phyloP scores from a whole-genome alignment of 2,329 filamentous ascomycete species.

The Diaporthe sp. region DNA sequence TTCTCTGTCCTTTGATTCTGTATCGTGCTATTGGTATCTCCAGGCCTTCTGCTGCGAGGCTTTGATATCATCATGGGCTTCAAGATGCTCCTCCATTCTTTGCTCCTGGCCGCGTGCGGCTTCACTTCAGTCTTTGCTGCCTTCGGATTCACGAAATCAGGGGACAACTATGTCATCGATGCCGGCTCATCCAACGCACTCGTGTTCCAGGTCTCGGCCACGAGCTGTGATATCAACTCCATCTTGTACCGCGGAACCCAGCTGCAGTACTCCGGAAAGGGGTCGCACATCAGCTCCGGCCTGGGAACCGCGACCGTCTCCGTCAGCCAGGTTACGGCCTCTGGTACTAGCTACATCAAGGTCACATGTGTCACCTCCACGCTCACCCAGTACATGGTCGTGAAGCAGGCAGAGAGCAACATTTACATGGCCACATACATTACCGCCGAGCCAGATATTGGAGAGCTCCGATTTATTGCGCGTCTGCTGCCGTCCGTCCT shows the following conservation, averaged over 20 bases:
- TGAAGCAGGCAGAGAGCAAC: conserved; percentile 61
- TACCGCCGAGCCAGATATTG: conserved; percentile 58
- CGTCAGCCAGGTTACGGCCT: conserved; percentile 29
- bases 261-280: conserved; percentile 61
- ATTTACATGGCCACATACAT: conserved; percentile 67
- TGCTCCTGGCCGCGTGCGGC: conserved; percentile 44
- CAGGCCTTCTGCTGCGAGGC: conserved; percentile 25
- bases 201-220: conserved; percentile 38
- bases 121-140: conserved; percentile 49
- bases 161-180: conserved; percentile 55
- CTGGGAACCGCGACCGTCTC: conserved; percentile 64
- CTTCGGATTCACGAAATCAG: conserved; percentile 51
- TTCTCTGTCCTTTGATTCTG: background rate
- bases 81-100: conserved; percentile 46
- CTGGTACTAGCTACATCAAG: conserved; percentile 59
- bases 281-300: conserved; percentile 67
- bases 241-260: conserved; percentile 64
- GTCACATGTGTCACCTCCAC: conserved; percentile 59
- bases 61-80: conserved; percentile 26
- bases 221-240: conserved; percentile 67
- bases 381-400: conserved; percentile 67
- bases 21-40: background rate
- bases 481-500: conserved; percentile 48
- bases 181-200: conserved; percentile 49
- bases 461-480: conserved; percentile 67